These are phyloP conservation scores for Amesomyces nigricolor DNA, from an alignment of 2,329 filamentous ascomycete genomes.

Conservation along the genomic window DNA sequence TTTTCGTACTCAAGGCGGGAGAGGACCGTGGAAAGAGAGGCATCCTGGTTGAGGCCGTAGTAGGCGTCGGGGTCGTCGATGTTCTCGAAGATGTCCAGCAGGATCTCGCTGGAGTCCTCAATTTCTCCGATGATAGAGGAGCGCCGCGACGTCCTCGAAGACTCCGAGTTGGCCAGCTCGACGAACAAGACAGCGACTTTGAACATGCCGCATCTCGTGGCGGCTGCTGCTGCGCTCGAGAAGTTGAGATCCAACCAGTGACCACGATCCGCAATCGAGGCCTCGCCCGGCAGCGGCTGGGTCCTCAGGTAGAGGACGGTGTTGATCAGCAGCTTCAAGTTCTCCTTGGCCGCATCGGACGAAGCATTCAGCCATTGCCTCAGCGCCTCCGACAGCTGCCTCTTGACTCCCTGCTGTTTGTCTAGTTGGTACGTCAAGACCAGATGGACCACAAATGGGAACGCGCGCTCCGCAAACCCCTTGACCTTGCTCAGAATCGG, in stretches of 20 bases:
- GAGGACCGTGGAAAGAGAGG: constrained; percentile 71
- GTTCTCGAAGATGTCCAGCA: constrained; percentile 80
- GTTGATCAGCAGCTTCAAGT: constrained; percentile 68
- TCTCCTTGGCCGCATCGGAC: constrained; percentile 46
- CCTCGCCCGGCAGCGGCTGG: constrained; percentile 68
- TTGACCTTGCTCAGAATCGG: constrained; percentile 60
- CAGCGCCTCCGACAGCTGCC: constrained; percentile 59
- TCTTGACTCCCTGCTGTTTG: constrained; percentile 53
- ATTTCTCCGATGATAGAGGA: constrained; percentile 52
- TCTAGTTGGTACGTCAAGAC: constrained; percentile 66
- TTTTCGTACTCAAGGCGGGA: constrained; percentile 83
- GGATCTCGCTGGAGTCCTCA: constrained; percentile 56
- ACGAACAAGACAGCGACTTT: constrained; percentile 80
- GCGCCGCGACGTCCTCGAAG: constrained; percentile 55
- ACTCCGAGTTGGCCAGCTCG: constrained; percentile 62
- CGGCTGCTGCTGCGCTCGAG: constrained; percentile 61
- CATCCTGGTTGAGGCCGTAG: constrained; percentile 78
- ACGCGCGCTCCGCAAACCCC: constrained; percentile 64
- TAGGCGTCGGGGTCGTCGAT: constrained; percentile 96
- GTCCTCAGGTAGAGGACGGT: constrained; percentile 83
- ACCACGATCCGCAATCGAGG: constrained; percentile 70
- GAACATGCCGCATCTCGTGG: constrained; percentile 73
- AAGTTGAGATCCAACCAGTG: constrained; percentile 85
- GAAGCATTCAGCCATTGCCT: constrained; percentile 55
- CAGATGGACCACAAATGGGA: constrained; percentile 82